These are phyloP conservation scores for Aspergillus cejpii DNA, from an alignment of 2,329 filamentous ascomycete species.

Conservation along the genomic window DNA sequence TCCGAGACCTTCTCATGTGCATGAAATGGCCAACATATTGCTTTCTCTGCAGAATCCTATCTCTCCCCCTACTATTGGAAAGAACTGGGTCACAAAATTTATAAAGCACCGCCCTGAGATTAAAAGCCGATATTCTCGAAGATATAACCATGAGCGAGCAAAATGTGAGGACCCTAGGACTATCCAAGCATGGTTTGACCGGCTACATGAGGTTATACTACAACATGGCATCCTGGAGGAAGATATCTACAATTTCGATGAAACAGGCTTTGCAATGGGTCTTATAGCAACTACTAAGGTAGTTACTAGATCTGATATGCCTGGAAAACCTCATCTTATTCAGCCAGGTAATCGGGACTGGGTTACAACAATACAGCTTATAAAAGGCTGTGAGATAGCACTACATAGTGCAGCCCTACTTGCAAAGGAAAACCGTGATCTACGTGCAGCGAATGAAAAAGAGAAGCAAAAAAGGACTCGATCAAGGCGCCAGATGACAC, in stretches of 20 bases:
- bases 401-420: not conserved
- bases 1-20: not conserved
- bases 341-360: conserved; percentile 14
- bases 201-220: conserved; percentile 3
- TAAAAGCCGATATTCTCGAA: not conserved
- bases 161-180: conserved; percentile 5
- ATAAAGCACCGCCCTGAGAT: not conserved
- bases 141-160: conserved; percentile 2
- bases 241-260: conserved; percentile 15
- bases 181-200: conserved; percentile 8
- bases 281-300: conserved; percentile 7
- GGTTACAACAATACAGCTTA: conserved; percentile 10
- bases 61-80: not conserved
- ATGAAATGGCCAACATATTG: not conserved
- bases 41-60: not conserved
- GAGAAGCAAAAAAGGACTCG: conserved; percentile 1
- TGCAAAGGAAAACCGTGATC: not conserved
- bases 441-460: not conserved
- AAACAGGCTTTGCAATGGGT: conserved; percentile 13
- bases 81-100: conserved; percentile 4
- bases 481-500: conserved; percentile 2
- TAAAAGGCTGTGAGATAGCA: not conserved
- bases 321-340: conserved; percentile 6
- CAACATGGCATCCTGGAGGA: conserved; percentile 10
- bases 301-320: not conserved